phyloP scores from a whole-genome alignment of 768 basidiomycete species.

The Leccinum barrowsii region DNA sequence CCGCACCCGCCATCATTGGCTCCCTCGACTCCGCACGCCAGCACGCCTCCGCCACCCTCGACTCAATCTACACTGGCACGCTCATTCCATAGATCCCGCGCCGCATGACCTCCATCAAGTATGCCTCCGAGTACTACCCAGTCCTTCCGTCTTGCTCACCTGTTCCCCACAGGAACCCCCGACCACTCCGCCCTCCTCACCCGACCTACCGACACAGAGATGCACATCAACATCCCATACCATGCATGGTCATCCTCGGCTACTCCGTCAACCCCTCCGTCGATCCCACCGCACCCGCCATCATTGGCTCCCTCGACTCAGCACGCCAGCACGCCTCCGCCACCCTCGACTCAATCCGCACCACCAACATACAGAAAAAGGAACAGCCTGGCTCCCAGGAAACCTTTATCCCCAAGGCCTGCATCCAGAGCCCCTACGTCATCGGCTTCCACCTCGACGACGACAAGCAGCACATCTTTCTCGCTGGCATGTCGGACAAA shows the following conservation, averaged over 20 bases:
- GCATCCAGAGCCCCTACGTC: constrained; percentile 54
- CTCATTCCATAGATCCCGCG: constrained; percentile 49
- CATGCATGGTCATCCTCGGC: constrained; percentile 89
- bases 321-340: constrained; percentile 73
- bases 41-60: constrained; percentile 76
- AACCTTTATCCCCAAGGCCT: constrained; percentile 90
- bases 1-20: constrained; percentile 72
- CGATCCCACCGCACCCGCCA: constrained; percentile 66
- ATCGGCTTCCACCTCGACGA: constrained; percentile 37
- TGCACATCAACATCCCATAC: constrained; percentile 95
- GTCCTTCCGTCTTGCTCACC: neutral
- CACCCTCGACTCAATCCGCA: constrained; percentile 69
- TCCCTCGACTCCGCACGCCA: constrained; percentile 68
- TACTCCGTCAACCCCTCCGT: constrained; percentile 95
- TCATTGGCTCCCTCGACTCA: constrained; percentile 73
- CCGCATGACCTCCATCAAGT: constrained; percentile 92
- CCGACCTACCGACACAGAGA: constrained; percentile 93
- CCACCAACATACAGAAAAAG: constrained; percentile 58
- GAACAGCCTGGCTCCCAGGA: constrained; percentile 84
- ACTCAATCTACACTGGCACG: constrained; percentile 53
- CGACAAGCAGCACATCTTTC: constrained; percentile 93
- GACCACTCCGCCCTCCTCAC: constrained; percentile 79
- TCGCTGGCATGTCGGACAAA: constrained; percentile 99
- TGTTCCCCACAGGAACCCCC: constrained; percentile 57
- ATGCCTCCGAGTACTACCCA: neutral